phyloP scores from a whole-genome alignment of 805 yeast genomes.

The Wickerhamomyces queroliae region DNA sequence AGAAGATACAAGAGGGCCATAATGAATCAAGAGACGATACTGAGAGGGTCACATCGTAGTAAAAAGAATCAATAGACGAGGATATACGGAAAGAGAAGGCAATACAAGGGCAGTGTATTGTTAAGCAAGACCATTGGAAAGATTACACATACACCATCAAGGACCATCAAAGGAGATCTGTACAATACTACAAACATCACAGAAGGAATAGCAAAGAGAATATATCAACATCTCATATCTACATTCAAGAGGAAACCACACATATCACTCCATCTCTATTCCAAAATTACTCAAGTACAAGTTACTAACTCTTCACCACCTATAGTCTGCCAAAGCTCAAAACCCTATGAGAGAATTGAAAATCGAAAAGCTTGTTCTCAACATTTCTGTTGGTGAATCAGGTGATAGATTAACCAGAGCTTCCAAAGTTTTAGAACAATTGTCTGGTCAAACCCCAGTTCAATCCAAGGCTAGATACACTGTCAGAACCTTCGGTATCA shows the following conservation, averaged over 20 bases:
- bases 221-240: too few relatives aligned
- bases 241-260: too few relatives aligned
- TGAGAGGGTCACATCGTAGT: too few relatives aligned
- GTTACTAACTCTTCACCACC: slow-evolving; percentile 13
- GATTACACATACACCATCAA: too few relatives aligned
- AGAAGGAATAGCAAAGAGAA: too few relatives aligned
- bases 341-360: slow-evolving; percentile 98
- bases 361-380: slow-evolving; percentile 98
- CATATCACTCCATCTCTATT: background rate
- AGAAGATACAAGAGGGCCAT: too few relatives aligned
- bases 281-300: background rate
- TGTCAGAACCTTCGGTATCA: slow-evolving; percentile 99
- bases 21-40: too few relatives aligned
- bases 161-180: too few relatives aligned
- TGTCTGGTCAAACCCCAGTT: slow-evolving; percentile 99
- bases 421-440: slow-evolving; percentile 99
- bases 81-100: too few relatives aligned
- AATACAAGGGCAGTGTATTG: too few relatives aligned
- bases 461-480: slow-evolving; percentile 99
- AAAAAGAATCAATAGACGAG: too few relatives aligned
- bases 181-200: background rate
- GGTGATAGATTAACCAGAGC: slow-evolving; percentile 99
- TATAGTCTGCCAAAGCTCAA: slow-evolving; percentile 53
- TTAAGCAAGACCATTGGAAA: too few relatives aligned
- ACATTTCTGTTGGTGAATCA: slow-evolving; percentile 99